These are phyloP conservation scores for Cladosporium velox DNA, from an alignment of 2,329 filamentous ascomycete species.

Conservation along the genomic window DNA sequence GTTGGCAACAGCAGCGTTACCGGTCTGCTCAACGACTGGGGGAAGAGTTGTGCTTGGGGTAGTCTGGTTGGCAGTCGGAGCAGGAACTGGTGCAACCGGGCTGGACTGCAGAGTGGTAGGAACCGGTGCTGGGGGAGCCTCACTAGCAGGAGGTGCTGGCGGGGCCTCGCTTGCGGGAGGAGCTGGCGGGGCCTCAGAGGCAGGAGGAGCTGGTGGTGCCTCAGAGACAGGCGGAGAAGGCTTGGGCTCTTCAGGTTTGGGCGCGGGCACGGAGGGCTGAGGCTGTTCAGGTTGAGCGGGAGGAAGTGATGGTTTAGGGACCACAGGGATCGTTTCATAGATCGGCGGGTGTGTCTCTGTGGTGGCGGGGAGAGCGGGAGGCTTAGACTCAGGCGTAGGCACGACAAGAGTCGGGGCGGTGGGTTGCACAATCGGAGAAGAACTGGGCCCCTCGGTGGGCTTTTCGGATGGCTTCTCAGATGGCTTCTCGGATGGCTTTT, in stretches of 20 bases:
- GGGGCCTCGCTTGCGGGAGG: neutral
- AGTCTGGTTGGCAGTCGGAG: slow-evolving; percentile 4
- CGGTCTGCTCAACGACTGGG: slow-evolving; percentile 7
- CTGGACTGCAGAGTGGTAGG: slow-evolving; percentile 12
- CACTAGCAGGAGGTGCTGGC: neutral
- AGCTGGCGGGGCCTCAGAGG: neutral
- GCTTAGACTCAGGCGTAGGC: neutral
- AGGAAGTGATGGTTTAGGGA: neutral
- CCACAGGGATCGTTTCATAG: neutral
- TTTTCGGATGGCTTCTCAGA: neutral
- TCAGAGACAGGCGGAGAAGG: neutral
- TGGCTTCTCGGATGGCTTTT: neutral
- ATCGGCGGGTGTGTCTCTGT: neutral
- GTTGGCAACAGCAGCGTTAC: slow-evolving; percentile 11
- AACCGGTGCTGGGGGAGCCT: neutral
- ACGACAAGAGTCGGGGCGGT: slow-evolving; percentile 8
- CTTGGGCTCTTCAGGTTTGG: neutral
- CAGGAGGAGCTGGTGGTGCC: neutral
- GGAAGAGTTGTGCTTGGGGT: slow-evolving; percentile 4
- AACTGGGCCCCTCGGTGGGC: neutral
- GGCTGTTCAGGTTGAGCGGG: neutral
- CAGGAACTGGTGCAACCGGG: slow-evolving; percentile 2
- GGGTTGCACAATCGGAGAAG: slow-evolving; percentile 10
- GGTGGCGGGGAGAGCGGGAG: neutral
- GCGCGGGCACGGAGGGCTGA: too few species aligned